Conservation (phyloP, 192 early-diverging fungal species). For the Podila horticola region DNA sequence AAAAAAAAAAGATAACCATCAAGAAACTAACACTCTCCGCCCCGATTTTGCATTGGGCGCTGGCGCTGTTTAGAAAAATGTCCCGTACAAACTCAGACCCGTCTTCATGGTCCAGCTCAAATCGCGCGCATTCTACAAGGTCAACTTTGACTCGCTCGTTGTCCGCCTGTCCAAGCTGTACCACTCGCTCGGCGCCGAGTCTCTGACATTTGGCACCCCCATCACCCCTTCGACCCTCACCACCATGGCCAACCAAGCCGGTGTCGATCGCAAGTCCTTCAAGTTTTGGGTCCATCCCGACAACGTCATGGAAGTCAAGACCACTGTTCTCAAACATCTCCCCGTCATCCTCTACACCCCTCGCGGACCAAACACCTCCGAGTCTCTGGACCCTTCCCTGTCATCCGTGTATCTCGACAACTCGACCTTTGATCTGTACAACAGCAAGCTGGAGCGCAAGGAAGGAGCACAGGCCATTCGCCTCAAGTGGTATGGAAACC, state of each 20-base stretch:
- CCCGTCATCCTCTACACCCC: constrained; percentile 91
- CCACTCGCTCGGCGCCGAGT: constrained; percentile 58
- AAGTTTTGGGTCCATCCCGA: constrained; percentile 98
- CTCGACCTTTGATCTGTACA: constrained; percentile 87
- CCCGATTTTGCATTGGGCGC: not conserved
- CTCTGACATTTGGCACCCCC: constrained; percentile 32
- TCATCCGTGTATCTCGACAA: constrained; percentile 96
- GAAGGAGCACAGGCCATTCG: constrained; percentile 92
- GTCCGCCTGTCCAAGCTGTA: constrained; percentile 86
- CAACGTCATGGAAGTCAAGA: constrained; percentile 95
- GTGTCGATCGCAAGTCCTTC: constrained; percentile 84
- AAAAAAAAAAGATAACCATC: not conserved
- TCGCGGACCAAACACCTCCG: constrained; percentile 67
- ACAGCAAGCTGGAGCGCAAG: constrained; percentile 85
- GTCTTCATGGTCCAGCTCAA: constrained; percentile 86
- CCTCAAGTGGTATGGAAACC: constrained; percentile 93
- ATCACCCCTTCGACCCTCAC: constrained; percentile 40
- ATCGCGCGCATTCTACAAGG: constrained; percentile 83
- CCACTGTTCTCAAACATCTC: constrained; percentile 87
- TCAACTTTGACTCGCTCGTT: constrained; percentile 87
- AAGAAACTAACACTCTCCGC: too few species aligned
- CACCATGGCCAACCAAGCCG: constrained; percentile 47
- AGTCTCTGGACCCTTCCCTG: constrained; percentile 85
- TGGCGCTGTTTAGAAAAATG: constrained; percentile 38
- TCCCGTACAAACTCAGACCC: constrained; percentile 74